Evolutionary conservation across 2,329 filamentous ascomycete species (phyloP), one percentile per base, ranked within the genome.

Genomic region (Salinomyces thailandicus): DNA sequence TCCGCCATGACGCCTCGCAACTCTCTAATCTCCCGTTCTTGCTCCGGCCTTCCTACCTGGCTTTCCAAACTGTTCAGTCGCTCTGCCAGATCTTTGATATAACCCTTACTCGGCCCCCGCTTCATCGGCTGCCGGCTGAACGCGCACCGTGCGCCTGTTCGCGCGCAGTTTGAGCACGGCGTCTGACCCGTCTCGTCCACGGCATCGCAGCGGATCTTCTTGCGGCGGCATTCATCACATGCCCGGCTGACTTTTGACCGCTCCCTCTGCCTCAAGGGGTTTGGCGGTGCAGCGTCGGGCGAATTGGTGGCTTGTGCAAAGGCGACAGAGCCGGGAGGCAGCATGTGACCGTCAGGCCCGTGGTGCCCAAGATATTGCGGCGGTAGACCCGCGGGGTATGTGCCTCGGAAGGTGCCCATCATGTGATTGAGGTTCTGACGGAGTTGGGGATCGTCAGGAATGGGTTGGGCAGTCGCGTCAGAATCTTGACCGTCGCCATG

Each of bases 1-100:
- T 51, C 52, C 5, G 48, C 48, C 42, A 55, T 49, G 11, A 44
- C 45, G 31, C 48, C 48, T 37, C 55, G 51, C 11, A 56, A 37
- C 27, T 53, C 52, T 38, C 55, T 52, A 9, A 57, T 46, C 38
- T 55, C 54, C 19, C 56, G 50, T 31, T 51, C 47, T 19, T 50
- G 47, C 30, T 49, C 43, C 11, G 54, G 52, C 39, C 22, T n/a
- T 26, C 22, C 22, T n/a, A 91, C 75, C 54, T 85, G 82, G 46
- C 79, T 81, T 56, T 93, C 86, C 31, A 94, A 79, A 29, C 75
- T 79, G 50, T 87, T 78, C 41, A 94, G 77, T 17, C 86, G 72
- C 54, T 93, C 85, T 16, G 85, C 85, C 15, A 94, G 72, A 58
- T 93, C 85, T 57, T 93, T 93, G 58, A 94, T 94, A 51, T 93